Conservation (phyloP, 257 asterid species). For the Salvia miltiorrhiza region DNA sequence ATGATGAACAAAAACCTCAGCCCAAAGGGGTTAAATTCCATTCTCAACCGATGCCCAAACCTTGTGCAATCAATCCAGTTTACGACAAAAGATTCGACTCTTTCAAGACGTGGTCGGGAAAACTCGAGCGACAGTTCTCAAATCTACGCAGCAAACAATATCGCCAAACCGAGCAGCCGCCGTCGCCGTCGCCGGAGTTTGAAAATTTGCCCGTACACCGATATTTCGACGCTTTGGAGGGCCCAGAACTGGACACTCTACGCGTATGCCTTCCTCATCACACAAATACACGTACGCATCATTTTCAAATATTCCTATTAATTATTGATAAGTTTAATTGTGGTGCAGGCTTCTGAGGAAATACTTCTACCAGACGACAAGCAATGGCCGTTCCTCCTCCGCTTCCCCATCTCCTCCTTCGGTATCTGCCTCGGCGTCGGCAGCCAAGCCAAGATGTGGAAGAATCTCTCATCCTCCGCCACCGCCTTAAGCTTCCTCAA, state of each 20-base stretch:
- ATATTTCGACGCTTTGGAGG: slow-evolving; percentile 83
- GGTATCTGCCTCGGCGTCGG: slow-evolving; percentile 90
- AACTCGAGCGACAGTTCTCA: slow-evolving; percentile 66
- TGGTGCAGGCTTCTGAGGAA: slow-evolving; percentile 47
- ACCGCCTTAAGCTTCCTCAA: slow-evolving; percentile 63
- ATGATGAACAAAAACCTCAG: background rate
- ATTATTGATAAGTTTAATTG: too few species aligned
- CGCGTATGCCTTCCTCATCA: slow-evolving; percentile 37
- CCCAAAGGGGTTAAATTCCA: slow-evolving; percentile 25
- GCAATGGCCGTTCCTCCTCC: slow-evolving; percentile 87
- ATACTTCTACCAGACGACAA: slow-evolving; percentile 69
- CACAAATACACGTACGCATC: too few species aligned
- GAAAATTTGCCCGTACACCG: slow-evolving; percentile 47
- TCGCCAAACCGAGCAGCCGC: slow-evolving; percentile 27
- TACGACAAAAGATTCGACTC: slow-evolving; percentile 58
- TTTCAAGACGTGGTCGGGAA: slow-evolving; percentile 83
- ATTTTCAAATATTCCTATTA: too few species aligned
- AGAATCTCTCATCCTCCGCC: slow-evolving; percentile 51
- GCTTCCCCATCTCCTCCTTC: slow-evolving; percentile 70
- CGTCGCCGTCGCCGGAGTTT: slow-evolving; percentile 26
- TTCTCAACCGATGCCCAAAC: slow-evolving; percentile 66
- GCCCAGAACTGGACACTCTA: slow-evolving; percentile 78
- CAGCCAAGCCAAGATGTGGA: slow-evolving; percentile 97
- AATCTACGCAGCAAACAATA: slow-evolving; percentile 42
- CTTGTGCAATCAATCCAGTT: background rate